Percentiles rank a stretch among this genome's conserved stretches.
Conservation (phyloP, 2,329 filamentous ascomycete genomes). For the Corinectria fuckeliana region DNA sequence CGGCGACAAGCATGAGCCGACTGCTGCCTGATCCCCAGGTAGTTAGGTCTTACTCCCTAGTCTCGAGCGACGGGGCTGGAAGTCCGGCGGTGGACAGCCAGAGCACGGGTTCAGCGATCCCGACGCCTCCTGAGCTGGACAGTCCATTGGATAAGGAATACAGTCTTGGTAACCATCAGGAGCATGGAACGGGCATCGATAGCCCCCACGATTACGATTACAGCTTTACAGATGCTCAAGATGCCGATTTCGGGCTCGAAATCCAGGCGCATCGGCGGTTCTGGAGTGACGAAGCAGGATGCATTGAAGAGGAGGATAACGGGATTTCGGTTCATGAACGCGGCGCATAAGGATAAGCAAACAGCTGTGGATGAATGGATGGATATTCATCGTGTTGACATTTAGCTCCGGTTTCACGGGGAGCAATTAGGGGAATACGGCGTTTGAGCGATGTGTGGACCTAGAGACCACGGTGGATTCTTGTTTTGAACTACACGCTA, state of each 20-base stretch:
- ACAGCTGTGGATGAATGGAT: constrained; percentile 18
- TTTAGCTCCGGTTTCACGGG: not conserved
- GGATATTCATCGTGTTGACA: not conserved
- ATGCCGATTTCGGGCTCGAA: constrained; percentile 44
- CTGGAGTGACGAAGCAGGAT: constrained; percentile 42
- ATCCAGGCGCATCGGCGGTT: constrained; percentile 46
- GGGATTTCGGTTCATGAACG: constrained; percentile 32
- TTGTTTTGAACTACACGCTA: not conserved
- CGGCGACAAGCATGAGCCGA: constrained; percentile 28
- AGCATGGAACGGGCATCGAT: constrained; percentile 22
- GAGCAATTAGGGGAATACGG: not conserved
- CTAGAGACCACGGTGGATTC: not conserved
- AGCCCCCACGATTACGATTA: constrained; percentile 41
- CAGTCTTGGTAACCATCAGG: constrained; percentile 30
- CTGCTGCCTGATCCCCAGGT: constrained; percentile 20
- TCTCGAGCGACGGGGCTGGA: constrained; percentile 46
- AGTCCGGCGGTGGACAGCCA: constrained; percentile 47
- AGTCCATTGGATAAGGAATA: constrained; percentile 41
- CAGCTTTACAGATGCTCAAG: constrained; percentile 39
- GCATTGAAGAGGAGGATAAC: constrained; percentile 48
- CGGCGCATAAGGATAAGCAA: constrained; percentile 25
- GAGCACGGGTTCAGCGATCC: constrained; percentile 44
- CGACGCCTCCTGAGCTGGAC: constrained; percentile 47
- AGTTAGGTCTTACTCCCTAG: constrained; percentile 39
- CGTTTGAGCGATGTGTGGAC: constrained; percentile 7